A percentile compares a stretch with the other conserved stretches of the same genome.
Conservation (phyloP, 768 basidiomycete species). For the Cystobasidium onofrii region DNA sequence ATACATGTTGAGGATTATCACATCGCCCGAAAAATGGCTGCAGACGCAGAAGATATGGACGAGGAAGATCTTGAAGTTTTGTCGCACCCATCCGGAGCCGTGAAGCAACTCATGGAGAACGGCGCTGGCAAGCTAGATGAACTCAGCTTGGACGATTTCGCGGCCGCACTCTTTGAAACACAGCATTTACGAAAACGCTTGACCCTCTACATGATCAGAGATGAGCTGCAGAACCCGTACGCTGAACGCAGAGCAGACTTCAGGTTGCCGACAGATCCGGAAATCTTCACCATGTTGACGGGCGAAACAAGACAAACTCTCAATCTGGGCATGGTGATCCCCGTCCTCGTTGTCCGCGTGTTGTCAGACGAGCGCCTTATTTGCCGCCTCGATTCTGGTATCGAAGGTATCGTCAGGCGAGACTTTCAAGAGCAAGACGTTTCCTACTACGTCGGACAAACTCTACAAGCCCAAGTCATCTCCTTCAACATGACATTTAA, state of each 20-base stretch:
- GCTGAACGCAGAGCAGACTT: slow-evolving; percentile 65
- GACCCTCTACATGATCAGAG: slow-evolving; percentile 76
- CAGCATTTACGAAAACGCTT: slow-evolving; percentile 79
- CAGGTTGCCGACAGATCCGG: slow-evolving; percentile 60
- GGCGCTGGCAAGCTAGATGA: slow-evolving; percentile 73
- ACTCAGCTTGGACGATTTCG: slow-evolving; percentile 91
- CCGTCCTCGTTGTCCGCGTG: slow-evolving; percentile 48
- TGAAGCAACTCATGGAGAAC: slow-evolving; percentile 74
- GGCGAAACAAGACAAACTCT: slow-evolving; percentile 79
- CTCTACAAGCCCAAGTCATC: slow-evolving; percentile 69
- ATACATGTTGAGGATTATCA: slow-evolving; percentile 98
- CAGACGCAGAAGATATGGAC: slow-evolving; percentile 91
- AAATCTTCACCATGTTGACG: slow-evolving; percentile 87
- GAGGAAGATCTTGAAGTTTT: slow-evolving; percentile 84
- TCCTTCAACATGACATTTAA: slow-evolving; percentile 53
- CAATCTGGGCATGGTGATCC: slow-evolving; percentile 66
- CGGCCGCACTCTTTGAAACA: slow-evolving; percentile 75
- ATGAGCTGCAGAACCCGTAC: slow-evolving; percentile 73
- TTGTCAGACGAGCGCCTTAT: slow-evolving; percentile 38
- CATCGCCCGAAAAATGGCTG: slow-evolving; percentile 94
- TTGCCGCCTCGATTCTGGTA: slow-evolving; percentile 82
- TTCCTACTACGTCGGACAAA: slow-evolving; percentile 58
- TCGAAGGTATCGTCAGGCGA: slow-evolving; percentile 68
- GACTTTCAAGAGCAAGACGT: background rate
- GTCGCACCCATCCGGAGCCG: slow-evolving; percentile 81